A percentile compares a stretch with the other conserved stretches of the same genome.
Conservation (phyloP, 805 yeast genomes). For the Blastobotrys americana region DNA sequence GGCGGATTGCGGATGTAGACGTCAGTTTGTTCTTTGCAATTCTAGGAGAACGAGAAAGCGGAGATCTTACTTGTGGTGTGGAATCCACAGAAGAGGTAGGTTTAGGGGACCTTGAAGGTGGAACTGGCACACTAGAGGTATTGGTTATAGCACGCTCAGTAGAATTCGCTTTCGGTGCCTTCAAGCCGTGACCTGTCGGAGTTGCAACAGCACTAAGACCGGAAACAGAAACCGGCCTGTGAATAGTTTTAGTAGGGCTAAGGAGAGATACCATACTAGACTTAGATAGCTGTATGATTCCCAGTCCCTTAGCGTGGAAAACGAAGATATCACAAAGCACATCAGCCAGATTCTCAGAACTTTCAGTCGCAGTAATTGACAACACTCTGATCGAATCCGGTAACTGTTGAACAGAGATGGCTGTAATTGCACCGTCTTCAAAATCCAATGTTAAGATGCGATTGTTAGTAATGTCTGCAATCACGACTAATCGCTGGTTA, state of each 20-base stretch:
- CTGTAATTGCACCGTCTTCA: background rate
- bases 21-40: background rate
- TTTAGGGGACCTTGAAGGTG: background rate
- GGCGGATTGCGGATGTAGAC: background rate
- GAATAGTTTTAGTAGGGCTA: background rate
- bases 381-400: constrained; percentile 7
- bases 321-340: constrained; percentile 16
- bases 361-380: constrained; percentile 12
- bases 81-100: background rate
- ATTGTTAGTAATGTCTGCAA: constrained; percentile 1
- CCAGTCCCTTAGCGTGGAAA: constrained; percentile 17
- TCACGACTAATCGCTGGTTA: background rate
- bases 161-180: too few species aligned
- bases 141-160: too few species aligned
- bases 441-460: background rate
- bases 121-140: too few species aligned
- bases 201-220: background rate
- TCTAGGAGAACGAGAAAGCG: background rate
- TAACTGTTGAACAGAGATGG: constrained; percentile 1
- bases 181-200: background rate
- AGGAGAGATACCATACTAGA: background rate
- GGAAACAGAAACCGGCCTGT: too few species aligned
- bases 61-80: background rate
- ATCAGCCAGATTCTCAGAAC: constrained; percentile 7
- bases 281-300: constrained; percentile 10